These are phyloP conservation scores for Mycena rosella DNA, from an alignment of 768 basidiomycete species.

Conservation along the genomic window DNA sequence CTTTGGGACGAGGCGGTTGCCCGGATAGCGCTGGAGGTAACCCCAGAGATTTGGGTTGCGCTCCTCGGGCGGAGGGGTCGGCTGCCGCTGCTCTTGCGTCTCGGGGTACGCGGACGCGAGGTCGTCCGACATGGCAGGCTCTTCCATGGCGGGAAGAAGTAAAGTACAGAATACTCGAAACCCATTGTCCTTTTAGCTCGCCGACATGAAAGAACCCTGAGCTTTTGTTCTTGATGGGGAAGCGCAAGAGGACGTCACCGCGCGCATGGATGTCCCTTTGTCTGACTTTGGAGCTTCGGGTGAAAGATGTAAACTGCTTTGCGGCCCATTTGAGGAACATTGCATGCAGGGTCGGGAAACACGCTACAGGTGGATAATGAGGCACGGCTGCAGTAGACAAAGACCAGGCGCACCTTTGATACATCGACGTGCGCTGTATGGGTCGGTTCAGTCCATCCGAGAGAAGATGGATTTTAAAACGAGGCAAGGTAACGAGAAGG, in stretches of 20 bases:
- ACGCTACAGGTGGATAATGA: neutral
- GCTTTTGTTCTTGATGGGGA: slow-evolving; percentile 1
- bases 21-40: slow-evolving; percentile 15
- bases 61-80: slow-evolving; percentile 1
- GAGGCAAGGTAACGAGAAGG: no score
- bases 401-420: neutral
- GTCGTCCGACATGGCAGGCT: neutral
- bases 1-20: slow-evolving; percentile 44
- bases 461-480: no score
- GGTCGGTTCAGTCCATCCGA: no score
- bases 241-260: neutral
- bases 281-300: neutral
- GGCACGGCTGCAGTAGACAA: neutral
- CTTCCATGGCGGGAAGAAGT: neutral
- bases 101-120: neutral
- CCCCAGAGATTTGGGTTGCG: slow-evolving; percentile 20
- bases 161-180: neutral
- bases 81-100: slow-evolving; percentile 16
- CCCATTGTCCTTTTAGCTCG: slow-evolving; percentile 1
- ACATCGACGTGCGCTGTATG: no score
- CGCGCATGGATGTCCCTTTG: neutral
- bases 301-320: neutral
- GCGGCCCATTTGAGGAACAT: neutral
- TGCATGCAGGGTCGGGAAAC: neutral
- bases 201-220: slow-evolving; percentile 1